Base-by-base conservation (phyloP, 148 eudicot genomes). In the Heliosperma pusillum region DNA sequence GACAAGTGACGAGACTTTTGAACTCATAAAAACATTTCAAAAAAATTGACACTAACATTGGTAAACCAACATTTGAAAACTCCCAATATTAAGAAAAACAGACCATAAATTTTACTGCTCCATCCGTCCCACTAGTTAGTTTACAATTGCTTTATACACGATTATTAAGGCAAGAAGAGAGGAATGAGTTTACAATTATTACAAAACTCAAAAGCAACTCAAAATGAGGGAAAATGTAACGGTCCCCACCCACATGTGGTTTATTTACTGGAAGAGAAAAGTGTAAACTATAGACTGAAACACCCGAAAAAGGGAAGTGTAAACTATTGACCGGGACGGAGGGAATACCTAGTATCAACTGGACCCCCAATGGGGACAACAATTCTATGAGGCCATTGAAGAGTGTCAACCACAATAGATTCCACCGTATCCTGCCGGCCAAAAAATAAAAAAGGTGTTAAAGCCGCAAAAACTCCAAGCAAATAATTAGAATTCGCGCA, bases 301-400 rank as follows among this genome's bases (percentile, higher is more conserved):
- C n/a, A n/a, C n/a, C n/a, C n/a, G n/a, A n/a, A n/a, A n/a, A n/a
- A n/a, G n/a, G n/a, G n/a, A n/a, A n/a, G n/a, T n/a, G n/a, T n/a
- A n/a, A n/a, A n/a, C n/a, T n/a, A n/a, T n/a, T n/a, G n/a, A n/a
- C n/a, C n/a, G n/a, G n/a, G n/a, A n/a, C n/a, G n/a, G n/a, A n/a
- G n/a, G n/a, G n/a, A n/a, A n/a, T n/a, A 92, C 98, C 96, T 95
- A 73, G 78, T 68, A 81, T 95, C 97, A 40, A 88, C 86, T 53
- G 88, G 87, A 80, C 93, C 98, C 64, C 97, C 98, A 76, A 95
- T 88, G n/a, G 98, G 98, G 76, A 95, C 93, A 80, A 95, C 97
- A 81, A 95, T 92, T 78, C 98, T 89, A 83, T 95, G 98, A 70
- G 98, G 98, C 98, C 98, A 95, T 78, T 88, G 87, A 29, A 95